phyloP scores from a whole-genome alignment of 2,329 filamentous ascomycete species.

The Aureobasidium sp. region DNA sequence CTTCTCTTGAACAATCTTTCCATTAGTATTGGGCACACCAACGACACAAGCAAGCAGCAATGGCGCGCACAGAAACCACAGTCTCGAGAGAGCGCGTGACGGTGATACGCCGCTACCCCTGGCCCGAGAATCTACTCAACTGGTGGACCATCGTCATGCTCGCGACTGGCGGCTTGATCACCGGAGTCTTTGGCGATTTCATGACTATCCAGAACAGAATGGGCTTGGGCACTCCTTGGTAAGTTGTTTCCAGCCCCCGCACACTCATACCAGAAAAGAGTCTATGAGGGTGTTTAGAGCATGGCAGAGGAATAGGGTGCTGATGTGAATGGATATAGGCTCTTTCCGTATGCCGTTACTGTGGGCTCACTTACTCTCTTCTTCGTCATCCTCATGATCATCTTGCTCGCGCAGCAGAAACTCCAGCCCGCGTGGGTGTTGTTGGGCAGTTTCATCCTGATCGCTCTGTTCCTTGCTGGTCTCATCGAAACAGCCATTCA shows the following conservation, averaged over 20 bases:
- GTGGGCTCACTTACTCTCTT: constrained; percentile 49
- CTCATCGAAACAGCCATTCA: constrained; percentile 58
- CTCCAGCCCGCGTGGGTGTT: constrained; percentile 54
- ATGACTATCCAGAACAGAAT: constrained; percentile 52
- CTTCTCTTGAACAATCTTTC: background rate
- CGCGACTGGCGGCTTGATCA: constrained; percentile 48
- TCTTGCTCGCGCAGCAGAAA: constrained; percentile 49
- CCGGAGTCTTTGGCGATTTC: constrained; percentile 56
- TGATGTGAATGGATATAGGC: constrained; percentile 35
- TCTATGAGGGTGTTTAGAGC: too few relatives aligned
- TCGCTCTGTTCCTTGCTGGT: constrained; percentile 54
- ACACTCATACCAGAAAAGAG: too few relatives aligned
- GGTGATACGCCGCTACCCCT: constrained; percentile 42
- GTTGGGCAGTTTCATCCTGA: constrained; percentile 53
- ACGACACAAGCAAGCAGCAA: background rate
- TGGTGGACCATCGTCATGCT: constrained; percentile 59
- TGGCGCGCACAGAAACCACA: constrained; percentile 12
- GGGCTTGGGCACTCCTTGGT: constrained; percentile 54
- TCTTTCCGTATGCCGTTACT: constrained; percentile 58
- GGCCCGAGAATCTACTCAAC: constrained; percentile 59
- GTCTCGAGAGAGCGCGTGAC: constrained; percentile 3
- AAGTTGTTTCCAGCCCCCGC: constrained; percentile 20
- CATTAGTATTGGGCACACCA: background rate
- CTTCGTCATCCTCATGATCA: constrained; percentile 52
- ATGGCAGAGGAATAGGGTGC: background rate